Conservation (phyloP, 169 alveolate genomes). For the Plasmodium billcollinsi region DNA sequence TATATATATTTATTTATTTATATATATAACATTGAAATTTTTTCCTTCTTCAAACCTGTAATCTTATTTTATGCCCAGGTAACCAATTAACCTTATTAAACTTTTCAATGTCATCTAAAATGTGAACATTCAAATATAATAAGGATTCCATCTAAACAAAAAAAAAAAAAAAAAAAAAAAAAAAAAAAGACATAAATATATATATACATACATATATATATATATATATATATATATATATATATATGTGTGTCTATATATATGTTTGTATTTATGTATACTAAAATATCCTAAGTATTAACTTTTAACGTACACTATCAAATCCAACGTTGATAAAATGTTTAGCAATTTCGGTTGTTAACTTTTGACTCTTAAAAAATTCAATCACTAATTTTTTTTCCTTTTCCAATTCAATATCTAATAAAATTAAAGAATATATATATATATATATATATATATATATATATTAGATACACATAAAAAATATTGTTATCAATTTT, state of each 20-base stretch:
- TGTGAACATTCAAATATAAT: slow-evolving; percentile 85
- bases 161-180: slow-evolving; percentile 15
- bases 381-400: slow-evolving; percentile 87
- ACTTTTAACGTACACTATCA: slow-evolving; percentile 83
- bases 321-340: slow-evolving; percentile 92
- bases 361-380: slow-evolving; percentile 87
- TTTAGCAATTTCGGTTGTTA: slow-evolving; percentile 89
- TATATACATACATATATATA: too few species aligned
- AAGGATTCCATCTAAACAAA: slow-evolving; percentile 83
- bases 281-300: not conserved
- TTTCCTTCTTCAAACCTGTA: slow-evolving; percentile 32
- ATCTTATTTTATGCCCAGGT: slow-evolving; percentile 91
- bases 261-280: too few species aligned
- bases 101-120: slow-evolving; percentile 88
- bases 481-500: too few species aligned
- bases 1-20: too few species aligned
- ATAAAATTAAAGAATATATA: not conserved
- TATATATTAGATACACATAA: too few species aligned
- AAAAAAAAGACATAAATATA: too few species aligned
- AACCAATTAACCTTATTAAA: slow-evolving; percentile 89
- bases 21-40: too few species aligned
- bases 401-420: slow-evolving; percentile 89
- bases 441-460: not conserved
- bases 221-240: too few species aligned
- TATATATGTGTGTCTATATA: too few species aligned